Percentiles rank a stretch among this genome's conserved stretches.
Conservation (phyloP, 75 land plant species). For the Selaginella tamariscina region DNA sequence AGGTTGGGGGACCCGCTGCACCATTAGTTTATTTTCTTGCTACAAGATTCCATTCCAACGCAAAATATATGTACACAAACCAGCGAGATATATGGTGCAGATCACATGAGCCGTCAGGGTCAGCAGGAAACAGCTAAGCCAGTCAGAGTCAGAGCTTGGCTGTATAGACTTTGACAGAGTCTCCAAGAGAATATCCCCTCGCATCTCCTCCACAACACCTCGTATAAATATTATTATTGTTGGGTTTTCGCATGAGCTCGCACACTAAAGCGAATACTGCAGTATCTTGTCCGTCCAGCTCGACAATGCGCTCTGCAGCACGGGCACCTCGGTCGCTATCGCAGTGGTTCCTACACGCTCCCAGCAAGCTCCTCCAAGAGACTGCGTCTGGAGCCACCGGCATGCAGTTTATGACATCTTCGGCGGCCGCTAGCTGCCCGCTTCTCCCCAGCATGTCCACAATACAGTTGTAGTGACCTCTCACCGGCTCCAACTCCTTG, state of each 20-base stretch:
- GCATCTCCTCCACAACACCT: too few species aligned
- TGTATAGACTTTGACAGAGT: too few species aligned
- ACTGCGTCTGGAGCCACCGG: not conserved
- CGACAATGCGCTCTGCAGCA: not conserved
- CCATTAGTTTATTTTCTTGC: too few species aligned
- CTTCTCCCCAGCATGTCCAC: not conserved
- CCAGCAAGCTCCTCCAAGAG: slow-evolving; percentile 5
- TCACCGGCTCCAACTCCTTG: not conserved
- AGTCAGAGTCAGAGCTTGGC: too few species aligned
- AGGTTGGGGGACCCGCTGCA: too few species aligned
- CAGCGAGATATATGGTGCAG: too few species aligned
- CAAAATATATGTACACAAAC: too few species aligned
- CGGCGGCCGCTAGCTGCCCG: not conserved
- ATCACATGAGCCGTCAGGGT: too few species aligned
- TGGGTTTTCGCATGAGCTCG: not conserved
- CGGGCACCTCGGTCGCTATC: not conserved
- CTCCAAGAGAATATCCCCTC: too few species aligned
- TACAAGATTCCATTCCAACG: too few species aligned
- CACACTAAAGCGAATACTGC: not conserved
- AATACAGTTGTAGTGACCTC: not conserved
- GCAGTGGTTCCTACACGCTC: not conserved
- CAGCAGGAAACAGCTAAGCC: too few species aligned
- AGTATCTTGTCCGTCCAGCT: not conserved
- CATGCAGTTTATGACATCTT: not conserved
- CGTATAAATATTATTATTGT: too few species aligned